These are phyloP conservation scores for Phytophthora fragariae DNA, from an alignment of 352 stramenopile genomes.

Conservation along the genomic window DNA sequence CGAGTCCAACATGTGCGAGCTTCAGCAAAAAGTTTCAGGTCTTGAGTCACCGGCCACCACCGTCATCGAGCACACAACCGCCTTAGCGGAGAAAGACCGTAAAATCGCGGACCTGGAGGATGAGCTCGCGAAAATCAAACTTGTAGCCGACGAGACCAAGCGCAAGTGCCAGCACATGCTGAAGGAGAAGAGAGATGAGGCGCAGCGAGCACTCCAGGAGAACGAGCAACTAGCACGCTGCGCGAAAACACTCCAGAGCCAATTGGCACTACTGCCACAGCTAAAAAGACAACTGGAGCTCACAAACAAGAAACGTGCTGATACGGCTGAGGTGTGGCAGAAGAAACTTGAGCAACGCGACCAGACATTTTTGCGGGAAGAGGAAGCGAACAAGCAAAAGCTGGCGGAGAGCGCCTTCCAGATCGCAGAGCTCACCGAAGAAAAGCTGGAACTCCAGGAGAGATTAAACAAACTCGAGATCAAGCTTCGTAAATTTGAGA, in stretches of 20 bases:
- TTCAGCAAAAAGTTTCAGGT: conserved; percentile 48
- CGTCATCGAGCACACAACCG: conserved; percentile 25
- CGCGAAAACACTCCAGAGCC: conserved; percentile 41
- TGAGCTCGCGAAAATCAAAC: conserved; percentile 56
- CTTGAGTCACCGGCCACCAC: conserved; percentile 30
- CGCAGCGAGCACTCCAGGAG: conserved; percentile 52
- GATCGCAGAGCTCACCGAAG: conserved; percentile 33
- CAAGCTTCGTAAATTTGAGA: conserved; percentile 31
- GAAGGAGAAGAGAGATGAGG: conserved; percentile 66
- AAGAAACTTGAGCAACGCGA: conserved; percentile 46
- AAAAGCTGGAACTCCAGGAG: conserved; percentile 37
- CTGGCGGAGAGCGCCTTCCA: conserved; percentile 35
- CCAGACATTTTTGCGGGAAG: conserved; percentile 63
- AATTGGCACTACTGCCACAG: conserved; percentile 58
- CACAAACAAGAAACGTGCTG: conserved; percentile 51
- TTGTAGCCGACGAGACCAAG: conserved; percentile 46
- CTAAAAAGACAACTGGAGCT: conserved; percentile 62
- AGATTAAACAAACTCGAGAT: conserved; percentile 41
- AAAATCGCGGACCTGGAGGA: conserved; percentile 30
- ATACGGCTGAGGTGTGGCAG: conserved; percentile 27
- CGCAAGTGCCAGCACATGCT: conserved; percentile 56
- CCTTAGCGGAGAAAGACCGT: conserved; percentile 31
- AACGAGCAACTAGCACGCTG: conserved; percentile 43
- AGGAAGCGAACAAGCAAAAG: conserved; percentile 54
- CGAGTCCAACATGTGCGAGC: conserved; percentile 15